phyloP scores from a whole-genome alignment of 306 rosid genomes.

The Herpetospermum pedunculosum region DNA sequence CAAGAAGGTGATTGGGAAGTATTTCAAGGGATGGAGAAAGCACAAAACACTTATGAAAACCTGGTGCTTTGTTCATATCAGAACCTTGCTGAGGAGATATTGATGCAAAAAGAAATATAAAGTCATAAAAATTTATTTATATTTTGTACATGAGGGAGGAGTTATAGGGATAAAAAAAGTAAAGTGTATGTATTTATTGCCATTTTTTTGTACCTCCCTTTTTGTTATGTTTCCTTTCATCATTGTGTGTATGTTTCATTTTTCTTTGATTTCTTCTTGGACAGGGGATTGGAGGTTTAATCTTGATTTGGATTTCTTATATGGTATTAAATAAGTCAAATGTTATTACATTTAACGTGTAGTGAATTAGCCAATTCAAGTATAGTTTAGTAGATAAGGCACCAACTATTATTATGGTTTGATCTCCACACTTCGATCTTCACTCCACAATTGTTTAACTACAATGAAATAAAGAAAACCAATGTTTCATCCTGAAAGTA shows the following conservation, averaged over 20 bases:
- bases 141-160: slow-evolving; percentile 2
- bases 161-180: not conserved
- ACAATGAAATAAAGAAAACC: too few relatives aligned
- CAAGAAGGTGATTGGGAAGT: slow-evolving; percentile 68
- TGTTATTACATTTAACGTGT: not conserved
- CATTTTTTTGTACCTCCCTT: not conserved
- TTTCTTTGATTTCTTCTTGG: not conserved
- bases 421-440: too few relatives aligned
- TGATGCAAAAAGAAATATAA: slow-evolving; percentile 16
- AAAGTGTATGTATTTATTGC: not conserved
- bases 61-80: slow-evolving; percentile 60
- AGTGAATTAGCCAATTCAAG: too few relatives aligned
- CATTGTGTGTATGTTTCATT: not conserved
- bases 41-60: slow-evolving; percentile 62
- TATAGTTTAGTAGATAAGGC: too few relatives aligned
- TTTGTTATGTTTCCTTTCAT: not conserved
- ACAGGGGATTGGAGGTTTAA: not conserved
- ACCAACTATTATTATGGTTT: too few relatives aligned
- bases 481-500: too few relatives aligned
- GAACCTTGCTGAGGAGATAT: slow-evolving; percentile 65
- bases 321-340: not conserved
- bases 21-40: slow-evolving; percentile 80
- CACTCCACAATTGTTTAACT: too few relatives aligned
- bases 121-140: not conserved
- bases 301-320: not conserved